These are phyloP conservation scores for Aspergillus sp. DNA, from an alignment of 2,329 filamentous ascomycete genomes.

Conservation along the genomic window DNA sequence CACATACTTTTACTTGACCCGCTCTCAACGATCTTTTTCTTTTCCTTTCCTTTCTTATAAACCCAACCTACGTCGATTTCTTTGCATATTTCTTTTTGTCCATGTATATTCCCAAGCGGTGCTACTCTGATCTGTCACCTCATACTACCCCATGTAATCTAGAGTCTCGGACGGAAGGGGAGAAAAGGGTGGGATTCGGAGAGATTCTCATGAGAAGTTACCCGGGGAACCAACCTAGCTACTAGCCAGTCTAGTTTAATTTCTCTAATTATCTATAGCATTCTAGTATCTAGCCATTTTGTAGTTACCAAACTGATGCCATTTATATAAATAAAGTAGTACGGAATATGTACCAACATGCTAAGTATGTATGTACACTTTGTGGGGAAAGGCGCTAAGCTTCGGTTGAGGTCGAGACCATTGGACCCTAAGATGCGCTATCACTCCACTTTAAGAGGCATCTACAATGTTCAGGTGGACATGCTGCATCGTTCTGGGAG, in stretches of 20 bases:
- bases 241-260: background rate
- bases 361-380: background rate
- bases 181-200: slow-evolving; percentile 1
- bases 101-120: slow-evolving; percentile 10
- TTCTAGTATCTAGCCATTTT: background rate
- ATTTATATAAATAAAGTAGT: too few species aligned
- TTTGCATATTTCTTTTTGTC: slow-evolving; percentile 10
- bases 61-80: background rate
- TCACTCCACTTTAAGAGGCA: background rate
- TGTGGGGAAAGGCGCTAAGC: background rate
- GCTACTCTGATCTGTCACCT: background rate
- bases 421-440: too few species aligned
- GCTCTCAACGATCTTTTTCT: slow-evolving; percentile 3
- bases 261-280: background rate
- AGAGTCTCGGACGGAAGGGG: background rate
- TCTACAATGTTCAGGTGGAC: too few species aligned
- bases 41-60: slow-evolving; percentile 4
- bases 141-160: background rate
- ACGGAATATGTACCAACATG: background rate
- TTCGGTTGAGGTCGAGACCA: too few species aligned
- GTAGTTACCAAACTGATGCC: background rate
- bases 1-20: slow-evolving; percentile 12
- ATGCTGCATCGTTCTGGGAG: too few species aligned
- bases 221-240: background rate
- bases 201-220: background rate